Percentiles rank a stretch among this genome's conserved stretches.
Conservation (phyloP, 805 yeast genomes). For the Myxozyma nipponensis region DNA sequence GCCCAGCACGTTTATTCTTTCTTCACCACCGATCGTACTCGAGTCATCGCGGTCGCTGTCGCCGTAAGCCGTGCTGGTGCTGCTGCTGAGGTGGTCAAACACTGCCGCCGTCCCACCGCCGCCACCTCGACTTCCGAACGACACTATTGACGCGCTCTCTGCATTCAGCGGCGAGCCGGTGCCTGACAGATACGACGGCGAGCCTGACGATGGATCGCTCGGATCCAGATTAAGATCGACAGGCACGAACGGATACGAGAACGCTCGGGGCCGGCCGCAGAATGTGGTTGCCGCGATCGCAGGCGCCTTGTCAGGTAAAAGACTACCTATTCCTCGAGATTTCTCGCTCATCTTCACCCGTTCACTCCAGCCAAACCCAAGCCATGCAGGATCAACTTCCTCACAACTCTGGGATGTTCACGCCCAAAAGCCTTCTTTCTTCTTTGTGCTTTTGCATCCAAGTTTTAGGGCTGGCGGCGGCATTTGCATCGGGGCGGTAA, state of each 20-base stretch:
- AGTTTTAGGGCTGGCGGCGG: no score
- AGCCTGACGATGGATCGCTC: constrained; percentile 2
- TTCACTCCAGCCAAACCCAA: no score
- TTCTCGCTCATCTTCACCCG: constrained; percentile 16
- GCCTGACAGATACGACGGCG: constrained; percentile 8
- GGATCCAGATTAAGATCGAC: constrained; percentile 11
- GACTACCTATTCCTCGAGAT: constrained; percentile 11
- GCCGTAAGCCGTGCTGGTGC: no score
- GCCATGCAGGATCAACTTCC: no score
- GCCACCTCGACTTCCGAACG: constrained; percentile 19
- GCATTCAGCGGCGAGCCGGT: constrained; percentile 7
- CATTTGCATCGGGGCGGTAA: no score
- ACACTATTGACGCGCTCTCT: constrained; percentile 15
- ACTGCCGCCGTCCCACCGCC: constrained; percentile 3
- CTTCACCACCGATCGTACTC: not conserved
- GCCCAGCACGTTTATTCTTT: no score
- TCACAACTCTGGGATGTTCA: no score
- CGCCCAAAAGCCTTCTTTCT: no score
- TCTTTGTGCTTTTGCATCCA: no score
- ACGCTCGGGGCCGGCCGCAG: constrained; percentile 23
- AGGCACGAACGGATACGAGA: constrained; percentile 21
- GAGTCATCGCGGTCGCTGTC: not conserved
- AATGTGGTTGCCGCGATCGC: not conserved
- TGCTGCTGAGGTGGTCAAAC: not conserved
- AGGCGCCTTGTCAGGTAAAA: not conserved